Evolutionary conservation across 768 basidiomycete genomes (phyloP).

Genomic region (Tubosaeta brunneosetosa): DNA sequence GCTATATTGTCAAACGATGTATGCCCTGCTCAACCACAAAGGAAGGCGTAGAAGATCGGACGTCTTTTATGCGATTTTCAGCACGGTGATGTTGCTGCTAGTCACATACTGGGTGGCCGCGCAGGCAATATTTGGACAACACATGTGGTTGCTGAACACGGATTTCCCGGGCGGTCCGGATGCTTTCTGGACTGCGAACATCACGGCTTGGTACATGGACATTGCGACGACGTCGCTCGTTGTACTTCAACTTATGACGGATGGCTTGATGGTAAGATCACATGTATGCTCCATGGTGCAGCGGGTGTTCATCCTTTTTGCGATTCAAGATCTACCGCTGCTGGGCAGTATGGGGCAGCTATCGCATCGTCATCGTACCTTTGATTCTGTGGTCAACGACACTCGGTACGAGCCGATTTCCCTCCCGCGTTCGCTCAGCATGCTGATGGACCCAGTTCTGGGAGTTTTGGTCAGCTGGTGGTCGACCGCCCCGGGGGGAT

Average conservation of each 20-base stretch:
- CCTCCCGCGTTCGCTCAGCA: neutral
- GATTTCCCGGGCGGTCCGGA: constrained; percentile 27
- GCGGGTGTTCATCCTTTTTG: neutral
- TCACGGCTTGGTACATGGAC: constrained; percentile 14
- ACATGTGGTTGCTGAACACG: constrained; percentile 29
- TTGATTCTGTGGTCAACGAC: constrained; percentile 12
- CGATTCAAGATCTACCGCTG: constrained; percentile 34
- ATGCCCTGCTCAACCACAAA: neutral
- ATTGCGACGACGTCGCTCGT: constrained; percentile 18
- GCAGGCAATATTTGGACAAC: constrained; percentile 14
- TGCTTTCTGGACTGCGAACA: constrained; percentile 10
- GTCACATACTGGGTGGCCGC: constrained; percentile 26
- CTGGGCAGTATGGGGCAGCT: constrained; percentile 29
- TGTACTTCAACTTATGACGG: constrained; percentile 29
- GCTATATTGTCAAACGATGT: constrained; percentile 14
- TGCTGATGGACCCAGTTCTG: neutral
- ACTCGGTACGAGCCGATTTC: constrained; percentile 7
- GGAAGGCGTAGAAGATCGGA: constrained; percentile 3
- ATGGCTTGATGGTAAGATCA: constrained; percentile 22
- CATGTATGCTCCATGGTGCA: neutral
- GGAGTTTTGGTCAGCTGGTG: constrained; percentile 2
- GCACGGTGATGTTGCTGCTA: constrained; percentile 18
- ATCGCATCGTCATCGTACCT: constrained; percentile 6
- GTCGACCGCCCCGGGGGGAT: neutral
- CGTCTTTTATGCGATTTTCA: constrained; percentile 16